Evolutionary conservation across 148 eudicot genomes (phyloP).

Genomic region (Camellia granthamiana): DNA sequence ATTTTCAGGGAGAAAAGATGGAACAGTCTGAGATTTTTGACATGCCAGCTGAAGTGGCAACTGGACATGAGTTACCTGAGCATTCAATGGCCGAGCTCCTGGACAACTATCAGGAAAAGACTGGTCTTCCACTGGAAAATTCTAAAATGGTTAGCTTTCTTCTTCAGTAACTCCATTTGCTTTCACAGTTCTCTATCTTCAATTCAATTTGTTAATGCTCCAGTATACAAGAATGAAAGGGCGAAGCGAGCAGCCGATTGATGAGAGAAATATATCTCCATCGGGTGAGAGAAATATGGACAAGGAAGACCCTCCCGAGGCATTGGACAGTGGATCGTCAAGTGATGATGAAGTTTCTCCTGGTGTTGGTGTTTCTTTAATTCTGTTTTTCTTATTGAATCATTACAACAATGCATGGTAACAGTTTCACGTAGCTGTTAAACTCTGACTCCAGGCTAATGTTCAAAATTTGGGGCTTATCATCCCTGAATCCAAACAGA

Average conservation of each 20-base stretch:
- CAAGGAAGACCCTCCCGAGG: conserved; percentile 48
- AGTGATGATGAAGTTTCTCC: conserved; percentile 54
- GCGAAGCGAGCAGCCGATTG: conserved; percentile 18
- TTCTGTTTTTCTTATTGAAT: conserved; percentile 4
- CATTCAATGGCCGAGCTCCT: conserved; percentile 66
- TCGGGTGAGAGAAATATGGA: conserved; percentile 24
- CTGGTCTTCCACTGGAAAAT: conserved; percentile 23
- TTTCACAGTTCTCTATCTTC: neutral
- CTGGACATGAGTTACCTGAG: conserved; percentile 20
- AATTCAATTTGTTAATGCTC: conserved; percentile 13
- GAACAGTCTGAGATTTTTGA: conserved; percentile 25
- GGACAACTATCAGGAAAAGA: conserved; percentile 45
- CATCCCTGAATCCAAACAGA: conserved; percentile 32
- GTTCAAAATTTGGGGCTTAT: conserved; percentile 30
- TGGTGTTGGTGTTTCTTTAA: conserved; percentile 8
- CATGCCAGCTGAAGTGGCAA: conserved; percentile 27
- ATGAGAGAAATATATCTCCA: conserved; percentile 27
- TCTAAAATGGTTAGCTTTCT: conserved; percentile 38
- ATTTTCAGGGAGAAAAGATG: conserved; percentile 25
- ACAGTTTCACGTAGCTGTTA: conserved; percentile 1
- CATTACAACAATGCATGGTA: neutral
- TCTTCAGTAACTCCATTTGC: neutral
- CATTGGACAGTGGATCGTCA: conserved; percentile 45
- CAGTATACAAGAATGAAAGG: conserved; percentile 38
- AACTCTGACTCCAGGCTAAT: conserved; percentile 33